A percentile compares a stretch with the other conserved stretches of the same genome.
Evolutionary conservation across 805 yeast species (phyloP).

Genomic region (Nakazawaea wyomingensis): DNA sequence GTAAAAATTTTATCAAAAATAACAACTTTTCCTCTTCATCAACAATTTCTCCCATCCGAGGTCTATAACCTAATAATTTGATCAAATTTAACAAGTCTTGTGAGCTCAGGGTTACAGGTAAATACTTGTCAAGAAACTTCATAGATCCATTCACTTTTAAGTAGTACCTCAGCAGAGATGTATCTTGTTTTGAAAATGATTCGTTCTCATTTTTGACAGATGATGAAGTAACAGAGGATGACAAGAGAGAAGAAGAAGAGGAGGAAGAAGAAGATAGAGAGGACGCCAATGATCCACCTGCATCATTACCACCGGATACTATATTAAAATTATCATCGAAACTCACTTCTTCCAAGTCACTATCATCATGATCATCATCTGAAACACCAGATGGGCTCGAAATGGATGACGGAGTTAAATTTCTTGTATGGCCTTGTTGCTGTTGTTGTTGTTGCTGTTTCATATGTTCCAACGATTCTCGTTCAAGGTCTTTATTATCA

Average conservation of each 20-base stretch:
- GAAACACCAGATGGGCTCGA: not conserved
- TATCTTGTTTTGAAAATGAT: slow-evolving; percentile 34
- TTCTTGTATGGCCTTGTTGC: too few relatives aligned
- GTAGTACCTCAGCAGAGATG: slow-evolving; percentile 42
- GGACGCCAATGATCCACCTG: too few relatives aligned
- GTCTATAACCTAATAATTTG: slow-evolving; percentile 54
- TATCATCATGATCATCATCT: slow-evolving; percentile 24
- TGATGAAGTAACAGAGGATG: not conserved
- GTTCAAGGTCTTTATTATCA: not conserved
- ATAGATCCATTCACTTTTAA: slow-evolving; percentile 57
- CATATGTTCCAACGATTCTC: too few relatives aligned
- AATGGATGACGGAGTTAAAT: too few relatives aligned
- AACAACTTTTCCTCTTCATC: slow-evolving; percentile 40
- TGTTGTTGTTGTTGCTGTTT: too few relatives aligned
- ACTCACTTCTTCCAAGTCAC: slow-evolving; percentile 22
- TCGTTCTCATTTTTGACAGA: not conserved
- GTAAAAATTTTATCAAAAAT: slow-evolving; percentile 46
- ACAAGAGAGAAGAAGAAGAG: not conserved
- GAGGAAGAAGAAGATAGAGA: not conserved
- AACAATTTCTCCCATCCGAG: slow-evolving; percentile 19
- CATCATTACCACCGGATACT: slow-evolving; percentile 1
- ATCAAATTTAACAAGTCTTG: slow-evolving; percentile 54
- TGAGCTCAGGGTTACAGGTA: slow-evolving; percentile 56
- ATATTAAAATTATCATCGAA: slow-evolving; percentile 10
- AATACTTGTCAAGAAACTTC: slow-evolving; percentile 52